Base-by-base conservation (phyloP, 2,329 filamentous ascomycete genomes). In the Penicillium sp. region DNA sequence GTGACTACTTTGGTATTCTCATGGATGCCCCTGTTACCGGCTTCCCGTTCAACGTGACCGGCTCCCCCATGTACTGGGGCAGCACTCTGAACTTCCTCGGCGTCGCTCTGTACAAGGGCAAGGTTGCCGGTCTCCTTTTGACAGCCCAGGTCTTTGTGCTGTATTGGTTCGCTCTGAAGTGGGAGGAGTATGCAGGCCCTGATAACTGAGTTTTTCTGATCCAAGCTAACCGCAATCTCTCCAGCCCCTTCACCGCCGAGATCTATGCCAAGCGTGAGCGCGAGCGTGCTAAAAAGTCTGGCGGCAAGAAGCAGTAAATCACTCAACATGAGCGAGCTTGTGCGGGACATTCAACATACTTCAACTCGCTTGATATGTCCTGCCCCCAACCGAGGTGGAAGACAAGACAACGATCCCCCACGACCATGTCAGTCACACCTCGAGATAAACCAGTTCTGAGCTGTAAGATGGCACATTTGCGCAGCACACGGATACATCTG, bases 1-100 rank as follows among this genome's bases (percentile, higher is more conserved):
- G 95, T 68, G 95, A 99, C 81, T 99, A 99, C 83, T 99, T 98
- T 74, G 95, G 95, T 68, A 97, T 98, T 75, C 83, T 99, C 66
- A 96, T 97, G 92, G 94, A 98, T 74, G 81, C 89, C 67, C 94
- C 94, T 70, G 93, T 99, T 54, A 96, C 92, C 13, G 89, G 91
- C 14, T 99, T 99, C 75, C 95, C 95, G 2, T 99, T 99, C 84
- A 98, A 90, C 77, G 84, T 98, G 61, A 93, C 89, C 55, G 86
- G 87, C 65, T 89, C 92, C 54, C 95, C 95, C 62, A 99, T 99
- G 95, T 99, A 99, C 82, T 90, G 92, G 80, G 95, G 95, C 59
- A 92, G 89, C 62, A 95, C 94, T 24, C 83, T 96, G 84, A 94
- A 89, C 79, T 99, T 99, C 79, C 79, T 98, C 58, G 95, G 91